These are phyloP conservation scores for Ogataea ramenticola DNA, from an alignment of 805 yeast species.

Conservation along the genomic window DNA sequence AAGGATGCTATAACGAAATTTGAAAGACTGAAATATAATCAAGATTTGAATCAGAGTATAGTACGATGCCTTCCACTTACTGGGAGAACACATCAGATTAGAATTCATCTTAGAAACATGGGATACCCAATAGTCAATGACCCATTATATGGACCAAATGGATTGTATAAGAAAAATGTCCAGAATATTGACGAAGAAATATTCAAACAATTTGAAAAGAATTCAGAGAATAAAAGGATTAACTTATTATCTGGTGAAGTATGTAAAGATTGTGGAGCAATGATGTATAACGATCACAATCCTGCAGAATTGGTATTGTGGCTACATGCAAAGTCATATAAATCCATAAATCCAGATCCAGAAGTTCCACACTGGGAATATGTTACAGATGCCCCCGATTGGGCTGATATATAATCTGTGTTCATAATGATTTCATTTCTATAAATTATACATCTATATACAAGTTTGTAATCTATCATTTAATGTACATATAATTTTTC, in stretches of 20 bases:
- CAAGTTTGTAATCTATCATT: too few species aligned
- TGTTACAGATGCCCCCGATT: constrained; percentile 37
- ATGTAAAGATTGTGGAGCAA: constrained; percentile 30
- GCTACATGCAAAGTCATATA: constrained; percentile 41
- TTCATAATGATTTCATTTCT: neutral
- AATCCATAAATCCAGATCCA: constrained; percentile 11
- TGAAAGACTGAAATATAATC: constrained; percentile 23
- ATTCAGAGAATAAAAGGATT: constrained; percentile 9
- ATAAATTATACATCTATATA: too few species aligned
- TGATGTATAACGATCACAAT: constrained; percentile 25
- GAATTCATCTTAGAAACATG: constrained; percentile 45
- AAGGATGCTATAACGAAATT: constrained; percentile 17
- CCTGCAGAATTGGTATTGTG: constrained; percentile 29
- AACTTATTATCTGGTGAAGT: constrained; percentile 12
- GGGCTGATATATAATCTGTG: constrained; percentile 31
- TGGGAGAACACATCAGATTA: constrained; percentile 51
- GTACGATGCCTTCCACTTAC: constrained; percentile 43
- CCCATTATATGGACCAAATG: constrained; percentile 20
- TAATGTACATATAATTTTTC: too few species aligned
- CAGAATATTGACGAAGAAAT: constrained; percentile 1
- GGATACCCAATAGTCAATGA: constrained; percentile 31
- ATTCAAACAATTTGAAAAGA: constrained; percentile 4
- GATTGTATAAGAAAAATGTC: neutral
- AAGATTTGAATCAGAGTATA: constrained; percentile 28
- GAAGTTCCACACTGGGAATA: constrained; percentile 23